Evolutionary conservation across 345 rosid species (phyloP).

Genomic region (Camelina hispida): DNA sequence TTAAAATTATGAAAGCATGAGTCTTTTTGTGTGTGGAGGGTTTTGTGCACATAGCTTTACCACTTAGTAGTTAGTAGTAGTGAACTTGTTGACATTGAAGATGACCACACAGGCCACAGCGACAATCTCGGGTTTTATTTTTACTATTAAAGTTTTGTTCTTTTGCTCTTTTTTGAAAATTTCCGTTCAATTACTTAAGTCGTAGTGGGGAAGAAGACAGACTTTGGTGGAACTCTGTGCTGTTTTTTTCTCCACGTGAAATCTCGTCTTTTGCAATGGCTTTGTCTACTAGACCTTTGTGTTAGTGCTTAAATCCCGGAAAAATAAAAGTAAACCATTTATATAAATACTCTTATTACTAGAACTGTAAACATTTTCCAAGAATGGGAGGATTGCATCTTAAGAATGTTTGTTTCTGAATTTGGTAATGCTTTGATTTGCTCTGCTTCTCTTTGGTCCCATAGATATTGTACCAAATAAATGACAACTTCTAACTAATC

Average conservation of each 20-base stretch:
- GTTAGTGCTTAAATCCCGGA: conserved; percentile 30
- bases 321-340: neutral
- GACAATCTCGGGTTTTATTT: conserved; percentile 38
- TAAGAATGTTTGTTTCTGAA: conserved; percentile 30
- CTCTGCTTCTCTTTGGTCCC: conserved; percentile 23
- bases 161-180: conserved; percentile 30
- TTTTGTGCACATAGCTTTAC: conserved; percentile 32
- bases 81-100: conserved; percentile 25
- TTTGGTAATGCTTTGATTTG: conserved; percentile 8
- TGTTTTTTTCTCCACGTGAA: conserved; percentile 43
- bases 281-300: conserved; percentile 38
- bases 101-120: conserved; percentile 34
- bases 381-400: conserved; percentile 5
- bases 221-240: conserved; percentile 44
- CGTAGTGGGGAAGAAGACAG: conserved; percentile 39
- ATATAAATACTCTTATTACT: neutral
- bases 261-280: conserved; percentile 39
- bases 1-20: conserved; percentile 4
- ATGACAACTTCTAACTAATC: neutral
- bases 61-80: conserved; percentile 1
- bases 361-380: neutral
- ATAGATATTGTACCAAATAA: neutral
- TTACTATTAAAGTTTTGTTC: conserved; percentile 28
- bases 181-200: conserved; percentile 2
- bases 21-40: conserved; percentile 31